Base-by-base conservation (phyloP, 2,329 filamentous ascomycete species). In the Pseudohalonectria lignicola region DNA sequence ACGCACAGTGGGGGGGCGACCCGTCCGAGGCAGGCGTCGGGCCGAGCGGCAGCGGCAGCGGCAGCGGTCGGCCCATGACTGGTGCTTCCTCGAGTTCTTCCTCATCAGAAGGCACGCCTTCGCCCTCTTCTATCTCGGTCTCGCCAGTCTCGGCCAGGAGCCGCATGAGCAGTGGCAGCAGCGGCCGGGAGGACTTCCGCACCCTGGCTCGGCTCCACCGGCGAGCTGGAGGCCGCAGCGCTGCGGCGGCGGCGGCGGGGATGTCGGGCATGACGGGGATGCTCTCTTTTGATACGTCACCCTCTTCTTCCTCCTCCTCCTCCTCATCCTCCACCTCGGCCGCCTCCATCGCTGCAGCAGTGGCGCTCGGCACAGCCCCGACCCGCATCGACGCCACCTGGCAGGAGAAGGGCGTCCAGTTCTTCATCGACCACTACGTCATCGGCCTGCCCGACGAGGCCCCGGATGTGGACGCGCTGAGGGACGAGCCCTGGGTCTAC, bases 401-500 rank as follows among this genome's bases (percentile, higher is more conserved):
- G 58, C 64, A 37, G 16, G 66, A 74, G 23, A 62, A 62, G 31
- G 69, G 67, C 4, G 48, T 71, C 15, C 60, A 65, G 21, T 74
- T 73, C 47, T 74, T 69, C 46, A 49, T 72, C 41, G 61, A 67
- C 19, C 62, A 63, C 39, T 74, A 71, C 43, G 53, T 74, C 2
- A 53, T 71, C 36, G 65, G 67, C 13, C 66, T 69, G 36, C 67
- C 69, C 1, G 67, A 72, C 41, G 68, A 69, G 20, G 66, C 67
- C 12, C 56, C 47, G 32, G 57, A 51, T 2, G 43, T 54, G 3
- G 48, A 56, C 6, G 59, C 67, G 15, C 50, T 70, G 4, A 54
- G 52, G 7, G 47, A 51, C 41, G 43, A 56, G 37, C 41, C 47
- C 41, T 59, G 61, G 60, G 42, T 65, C 31, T 56, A 61, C 51